Base-by-base conservation (phyloP, 2,329 filamentous ascomycete species). In the Venturia nashicola region DNA sequence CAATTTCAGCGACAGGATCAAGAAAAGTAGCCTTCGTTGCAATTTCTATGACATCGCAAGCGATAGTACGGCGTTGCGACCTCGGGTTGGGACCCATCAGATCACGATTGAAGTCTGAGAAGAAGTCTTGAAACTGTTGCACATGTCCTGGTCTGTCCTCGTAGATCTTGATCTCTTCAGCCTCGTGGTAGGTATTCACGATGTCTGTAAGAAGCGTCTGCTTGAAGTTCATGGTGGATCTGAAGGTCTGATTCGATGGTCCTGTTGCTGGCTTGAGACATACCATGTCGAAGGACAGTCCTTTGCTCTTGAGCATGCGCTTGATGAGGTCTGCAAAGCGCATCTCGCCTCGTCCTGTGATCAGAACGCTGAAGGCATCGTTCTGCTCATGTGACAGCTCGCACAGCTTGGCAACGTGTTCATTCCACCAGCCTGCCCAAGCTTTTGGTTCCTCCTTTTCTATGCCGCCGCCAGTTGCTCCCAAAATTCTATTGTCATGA, bases 351-450 rank as follows among this genome's bases (percentile, higher is more conserved):
- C 94, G 85, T 34, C 94, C 94, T 0, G 94, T 99, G 67, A 99
- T 80, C 12, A 97, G 83, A 54, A 99, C 87, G 61, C 85, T 90
- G 44, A 97, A 78, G 0, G 89, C 89, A 72, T 95, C 91, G 67
- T 90, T 88, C 72, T 97, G 90, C 71, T 88, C 78, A 79, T 89
- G 89, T 73, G 88, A 92, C 64, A 97, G 79, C 70, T 83, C 81
- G 48, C 95, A 91, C 39, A 97, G 83, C 69, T 91, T 84, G 63
- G 81, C 84, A 68, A 99, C 87, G 69, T 88, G 86, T 72, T 97
- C 93, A 71, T 97, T 97, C 94, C 94, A 99, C 89, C 90, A 97
- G 43, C 91, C 91, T 65, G 89, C 79, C 93, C 93, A 99, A 11
- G 84, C 92, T 32, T 86, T 85, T 51, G 83, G 79, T 74, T 97